Evolutionary conservation across 495 filamentous ascomycete genomes (phyloP).

Genomic region (Thozetella sp.): DNA sequence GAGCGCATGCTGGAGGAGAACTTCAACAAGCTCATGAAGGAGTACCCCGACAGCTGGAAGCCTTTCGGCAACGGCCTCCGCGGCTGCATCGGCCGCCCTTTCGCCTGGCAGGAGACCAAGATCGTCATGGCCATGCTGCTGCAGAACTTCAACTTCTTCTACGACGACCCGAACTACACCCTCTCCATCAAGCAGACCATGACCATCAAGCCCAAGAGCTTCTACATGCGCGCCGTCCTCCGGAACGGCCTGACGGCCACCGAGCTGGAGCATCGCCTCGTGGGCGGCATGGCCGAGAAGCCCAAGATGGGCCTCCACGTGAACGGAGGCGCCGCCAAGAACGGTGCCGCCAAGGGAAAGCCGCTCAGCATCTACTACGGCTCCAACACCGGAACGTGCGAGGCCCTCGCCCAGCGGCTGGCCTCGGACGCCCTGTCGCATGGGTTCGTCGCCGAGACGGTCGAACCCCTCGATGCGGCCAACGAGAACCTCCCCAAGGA

Average conservation of each 20-base stretch:
- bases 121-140: conserved; percentile 56
- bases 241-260: conserved; percentile 60
- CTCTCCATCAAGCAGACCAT: conserved; percentile 71
- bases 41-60: conserved; percentile 56
- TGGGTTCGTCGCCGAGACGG: conserved; percentile 56
- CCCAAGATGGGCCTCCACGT: conserved; percentile 18
- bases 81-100: conserved; percentile 55
- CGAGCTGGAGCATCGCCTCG: conserved; percentile 54
- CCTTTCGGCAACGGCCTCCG: conserved; percentile 59
- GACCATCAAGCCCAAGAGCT: conserved; percentile 76
- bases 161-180: conserved; percentile 60
- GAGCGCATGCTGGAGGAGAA: conserved; percentile 66
- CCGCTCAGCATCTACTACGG: conserved; percentile 71
- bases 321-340: conserved; percentile 13
- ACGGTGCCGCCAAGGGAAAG: conserved; percentile 19
- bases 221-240: conserved; percentile 67
- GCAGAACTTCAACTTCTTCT: conserved; percentile 63
- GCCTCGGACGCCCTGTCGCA: conserved; percentile 58
- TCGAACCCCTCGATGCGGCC: conserved; percentile 63
- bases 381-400: conserved; percentile 77
- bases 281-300: conserved; percentile 12
- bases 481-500: conserved; percentile 62
- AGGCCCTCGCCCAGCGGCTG: conserved; percentile 64
- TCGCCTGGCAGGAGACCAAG: conserved; percentile 66
- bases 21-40: conserved; percentile 55